Conservation (phyloP, 257 asterid genomes). For the Thymus quinquecostatus region DNA sequence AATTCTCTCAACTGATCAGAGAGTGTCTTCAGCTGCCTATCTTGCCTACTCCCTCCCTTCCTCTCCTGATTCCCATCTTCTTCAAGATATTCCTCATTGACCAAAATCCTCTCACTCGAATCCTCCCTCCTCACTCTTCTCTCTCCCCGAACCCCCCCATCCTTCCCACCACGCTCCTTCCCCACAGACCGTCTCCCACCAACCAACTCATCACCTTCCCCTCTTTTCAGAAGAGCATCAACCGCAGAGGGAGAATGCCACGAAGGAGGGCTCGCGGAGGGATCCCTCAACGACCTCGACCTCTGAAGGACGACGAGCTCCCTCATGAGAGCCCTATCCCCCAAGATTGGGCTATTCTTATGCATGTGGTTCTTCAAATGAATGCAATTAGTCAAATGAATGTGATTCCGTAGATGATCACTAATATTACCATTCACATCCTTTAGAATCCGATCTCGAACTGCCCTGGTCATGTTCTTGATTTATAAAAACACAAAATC, state of each 20-base stretch:
- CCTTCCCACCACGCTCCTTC: conserved; percentile 52
- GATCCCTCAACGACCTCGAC: conserved; percentile 91
- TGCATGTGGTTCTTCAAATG: conserved; percentile 97
- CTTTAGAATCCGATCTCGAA: conserved; percentile 82
- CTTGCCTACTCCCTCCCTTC: conserved; percentile 41
- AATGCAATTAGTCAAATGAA: conserved; percentile 96
- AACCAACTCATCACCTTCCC: conserved; percentile 49
- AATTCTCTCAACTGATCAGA: conserved; percentile 62
- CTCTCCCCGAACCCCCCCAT: conserved; percentile 42
- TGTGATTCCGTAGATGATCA: conserved; percentile 91
- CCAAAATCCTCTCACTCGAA: conserved; percentile 46
- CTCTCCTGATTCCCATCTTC: conserved; percentile 38
- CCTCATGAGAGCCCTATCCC: conserved; percentile 81
- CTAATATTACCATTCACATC: conserved; percentile 80
- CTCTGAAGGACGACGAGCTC: conserved; percentile 86
- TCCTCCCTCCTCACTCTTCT: conserved; percentile 53
- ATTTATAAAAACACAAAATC: conserved; percentile 34
- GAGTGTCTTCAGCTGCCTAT: conserved; percentile 51
- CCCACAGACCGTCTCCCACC: conserved; percentile 60
- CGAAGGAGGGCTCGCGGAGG: conserved; percentile 83
- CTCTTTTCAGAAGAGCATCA: conserved; percentile 50
- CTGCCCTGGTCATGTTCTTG: conserved; percentile 77
- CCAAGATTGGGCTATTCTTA: conserved; percentile 85
- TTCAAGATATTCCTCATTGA: conserved; percentile 40
- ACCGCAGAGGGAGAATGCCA: conserved; percentile 75